Evolutionary conservation across 495 filamentous ascomycete species (phyloP).

Genomic region (Talaromyces ruber): DNA sequence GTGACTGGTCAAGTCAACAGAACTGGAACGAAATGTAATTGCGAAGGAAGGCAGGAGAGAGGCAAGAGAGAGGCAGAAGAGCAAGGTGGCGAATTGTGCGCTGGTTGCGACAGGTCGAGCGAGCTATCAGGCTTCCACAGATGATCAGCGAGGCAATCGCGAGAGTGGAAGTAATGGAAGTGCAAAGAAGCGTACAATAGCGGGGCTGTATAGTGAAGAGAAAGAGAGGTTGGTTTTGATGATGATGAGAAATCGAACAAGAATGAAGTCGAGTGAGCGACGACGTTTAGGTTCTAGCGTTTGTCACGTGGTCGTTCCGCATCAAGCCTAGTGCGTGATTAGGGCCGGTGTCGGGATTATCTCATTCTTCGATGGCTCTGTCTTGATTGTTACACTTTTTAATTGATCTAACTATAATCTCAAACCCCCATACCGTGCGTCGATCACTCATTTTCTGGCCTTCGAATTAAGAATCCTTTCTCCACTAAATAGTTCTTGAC

Average conservation of each 20-base stretch:
- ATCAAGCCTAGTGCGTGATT: background rate
- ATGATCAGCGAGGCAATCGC: background rate
- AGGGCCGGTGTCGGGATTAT: background rate
- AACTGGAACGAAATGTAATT: background rate
- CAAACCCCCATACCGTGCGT: background rate
- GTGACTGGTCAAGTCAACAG: background rate
- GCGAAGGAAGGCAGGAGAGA: background rate
- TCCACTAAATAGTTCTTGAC: conserved; percentile 79
- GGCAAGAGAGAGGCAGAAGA: background rate
- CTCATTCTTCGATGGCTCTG: background rate
- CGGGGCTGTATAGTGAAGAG: background rate
- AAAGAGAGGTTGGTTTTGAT: background rate
- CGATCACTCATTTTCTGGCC: conserved; percentile 47
- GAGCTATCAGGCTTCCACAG: background rate
- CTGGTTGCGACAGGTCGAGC: background rate
- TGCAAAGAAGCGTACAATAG: background rate
- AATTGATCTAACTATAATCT: background rate
- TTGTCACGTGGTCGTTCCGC: background rate
- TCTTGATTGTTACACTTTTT: too few relatives aligned
- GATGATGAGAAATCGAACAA: background rate
- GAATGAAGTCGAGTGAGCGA: background rate
- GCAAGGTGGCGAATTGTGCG: background rate
- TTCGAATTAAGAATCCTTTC: conserved; percentile 65
- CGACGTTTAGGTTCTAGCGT: background rate
- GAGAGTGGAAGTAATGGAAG: background rate